These are phyloP conservation scores for Fraxinus xanthoxyloides DNA, from an alignment of 305 asterid genomes.

Conservation along the genomic window DNA sequence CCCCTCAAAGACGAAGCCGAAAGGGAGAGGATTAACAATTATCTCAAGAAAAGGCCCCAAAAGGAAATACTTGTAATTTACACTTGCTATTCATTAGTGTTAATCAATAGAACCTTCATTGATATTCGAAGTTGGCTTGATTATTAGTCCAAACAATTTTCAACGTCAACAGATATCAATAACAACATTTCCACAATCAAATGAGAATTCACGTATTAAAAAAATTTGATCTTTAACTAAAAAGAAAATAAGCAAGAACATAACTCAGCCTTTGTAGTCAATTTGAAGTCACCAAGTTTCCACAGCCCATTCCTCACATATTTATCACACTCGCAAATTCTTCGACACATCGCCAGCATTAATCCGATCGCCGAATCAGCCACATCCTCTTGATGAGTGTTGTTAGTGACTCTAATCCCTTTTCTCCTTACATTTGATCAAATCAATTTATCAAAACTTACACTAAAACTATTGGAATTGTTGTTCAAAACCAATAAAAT, in stretches of 20 bases:
- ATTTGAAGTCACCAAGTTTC: slow-evolving; percentile 55
- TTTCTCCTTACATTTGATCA: slow-evolving; percentile 57
- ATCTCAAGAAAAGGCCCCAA: too few species aligned
- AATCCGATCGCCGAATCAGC: slow-evolving; percentile 66
- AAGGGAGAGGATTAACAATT: too few species aligned
- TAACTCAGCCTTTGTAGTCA: slow-evolving; percentile 50
- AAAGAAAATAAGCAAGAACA: background rate
- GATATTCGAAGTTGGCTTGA: too few species aligned
- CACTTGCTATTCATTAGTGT: too few species aligned
- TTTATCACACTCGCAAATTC: slow-evolving; percentile 49
- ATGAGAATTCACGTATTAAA: background rate
- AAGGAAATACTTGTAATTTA: too few species aligned
- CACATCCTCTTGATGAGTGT: slow-evolving; percentile 37
- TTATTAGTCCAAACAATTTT: too few species aligned
- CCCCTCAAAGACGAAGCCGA: too few species aligned
- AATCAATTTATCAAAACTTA: slow-evolving; percentile 64
- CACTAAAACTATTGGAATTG: slow-evolving; percentile 31
- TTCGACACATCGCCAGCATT: slow-evolving; percentile 57
- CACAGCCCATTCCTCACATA: slow-evolving; percentile 58
- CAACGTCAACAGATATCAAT: too few species aligned
- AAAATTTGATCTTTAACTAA: background rate
- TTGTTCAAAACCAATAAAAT: too few species aligned
- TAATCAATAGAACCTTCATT: too few species aligned
- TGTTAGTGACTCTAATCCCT: slow-evolving; percentile 72
- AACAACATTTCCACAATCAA: background rate